Conservation (phyloP, 2,329 filamentous ascomycete genomes). For the Penicillium occitanis region DNA sequence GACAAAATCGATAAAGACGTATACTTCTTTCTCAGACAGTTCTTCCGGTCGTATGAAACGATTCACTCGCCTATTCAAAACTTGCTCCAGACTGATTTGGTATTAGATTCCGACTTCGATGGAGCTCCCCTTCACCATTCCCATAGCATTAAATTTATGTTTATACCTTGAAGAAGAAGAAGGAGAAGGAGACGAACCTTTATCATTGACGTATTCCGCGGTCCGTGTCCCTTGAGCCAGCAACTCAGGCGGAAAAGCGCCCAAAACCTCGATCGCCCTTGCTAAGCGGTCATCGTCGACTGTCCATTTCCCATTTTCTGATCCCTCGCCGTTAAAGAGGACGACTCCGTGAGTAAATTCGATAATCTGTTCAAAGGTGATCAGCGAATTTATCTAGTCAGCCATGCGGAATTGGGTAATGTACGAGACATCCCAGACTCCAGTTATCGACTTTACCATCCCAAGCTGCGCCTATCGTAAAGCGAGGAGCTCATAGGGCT, state of each 20-base stretch:
- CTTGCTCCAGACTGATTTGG: no score
- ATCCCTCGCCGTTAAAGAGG: slow-evolving; percentile 26
- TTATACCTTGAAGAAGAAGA: neutral
- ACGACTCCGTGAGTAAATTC: slow-evolving; percentile 31
- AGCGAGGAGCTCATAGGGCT: neutral
- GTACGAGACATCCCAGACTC: slow-evolving; percentile 33
- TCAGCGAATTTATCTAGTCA: neutral
- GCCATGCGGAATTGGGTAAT: no score
- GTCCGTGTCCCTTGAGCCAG: neutral
- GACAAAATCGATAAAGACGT: neutral
- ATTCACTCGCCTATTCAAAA: no score
- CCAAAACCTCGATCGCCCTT: neutral
- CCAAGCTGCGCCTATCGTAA: slow-evolving; percentile 29
- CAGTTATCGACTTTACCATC: slow-evolving; percentile 31
- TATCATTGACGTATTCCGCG: neutral
- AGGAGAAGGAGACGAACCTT: neutral
- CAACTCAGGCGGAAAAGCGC: neutral
- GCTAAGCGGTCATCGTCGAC: slow-evolving; percentile 21
- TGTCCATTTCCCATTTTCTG: slow-evolving; percentile 28
- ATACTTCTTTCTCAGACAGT: neutral
- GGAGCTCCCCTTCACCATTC: no score
- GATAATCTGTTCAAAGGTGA: slow-evolving; percentile 22
- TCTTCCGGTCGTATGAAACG: neutral
- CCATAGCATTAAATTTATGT: neutral
- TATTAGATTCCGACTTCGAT: no score